A percentile compares a stretch with the other conserved stretches of the same genome.
phyloP scores from a whole-genome alignment of 78 protist genomes.

The Cavenderia fasciculata region DNA sequence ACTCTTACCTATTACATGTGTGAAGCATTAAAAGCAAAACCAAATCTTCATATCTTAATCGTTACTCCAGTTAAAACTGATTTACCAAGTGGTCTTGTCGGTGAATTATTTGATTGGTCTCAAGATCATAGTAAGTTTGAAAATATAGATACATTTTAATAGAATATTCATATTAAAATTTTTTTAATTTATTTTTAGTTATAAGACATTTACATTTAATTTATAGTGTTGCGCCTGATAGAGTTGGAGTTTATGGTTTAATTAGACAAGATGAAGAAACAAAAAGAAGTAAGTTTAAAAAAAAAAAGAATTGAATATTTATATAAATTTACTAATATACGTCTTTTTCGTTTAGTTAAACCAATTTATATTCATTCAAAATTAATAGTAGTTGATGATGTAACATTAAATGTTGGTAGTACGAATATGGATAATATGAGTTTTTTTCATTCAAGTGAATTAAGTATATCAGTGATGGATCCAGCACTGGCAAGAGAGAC shows the following conservation, averaged over 20 bases:
- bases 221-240: conserved; percentile 74
- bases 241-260: conserved; percentile 86
- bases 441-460: conserved; percentile 76
- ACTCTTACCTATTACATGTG: conserved; percentile 82
- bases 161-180: background rate
- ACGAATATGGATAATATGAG: conserved; percentile 86
- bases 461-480: conserved; percentile 40
- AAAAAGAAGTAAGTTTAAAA: conserved; percentile 30
- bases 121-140: conserved; percentile 78
- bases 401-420: conserved; percentile 53
- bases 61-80: conserved; percentile 83
- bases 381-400: conserved; percentile 76
- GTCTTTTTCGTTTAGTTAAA: conserved; percentile 29
- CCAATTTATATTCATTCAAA: conserved; percentile 85
- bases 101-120: conserved; percentile 81
- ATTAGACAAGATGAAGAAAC: conserved; percentile 69
- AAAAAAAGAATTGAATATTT: too few relatives aligned
- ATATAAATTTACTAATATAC: too few relatives aligned
- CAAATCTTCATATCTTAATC: conserved; percentile 69
- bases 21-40: conserved; percentile 72
- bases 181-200: background rate
- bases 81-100: conserved; percentile 82
- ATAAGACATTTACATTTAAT: conserved; percentile 75
- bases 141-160: background rate
- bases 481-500: conserved; percentile 73